phyloP scores from a whole-genome alignment of 2,329 filamentous ascomycete species.

The Lecanosticta acicola region DNA sequence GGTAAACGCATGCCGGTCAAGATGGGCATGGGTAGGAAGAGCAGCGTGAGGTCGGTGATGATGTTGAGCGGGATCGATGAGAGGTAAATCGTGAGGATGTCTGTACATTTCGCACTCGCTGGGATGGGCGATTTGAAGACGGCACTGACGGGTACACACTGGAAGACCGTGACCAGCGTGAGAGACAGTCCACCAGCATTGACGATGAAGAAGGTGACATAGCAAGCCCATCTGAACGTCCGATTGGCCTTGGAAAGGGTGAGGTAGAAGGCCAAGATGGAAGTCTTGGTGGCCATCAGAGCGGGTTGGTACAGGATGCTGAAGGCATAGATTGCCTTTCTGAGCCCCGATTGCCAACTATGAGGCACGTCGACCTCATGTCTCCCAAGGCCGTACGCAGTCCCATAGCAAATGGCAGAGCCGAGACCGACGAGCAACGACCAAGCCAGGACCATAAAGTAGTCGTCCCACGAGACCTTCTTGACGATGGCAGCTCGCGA shows the following conservation, averaged over 20 bases:
- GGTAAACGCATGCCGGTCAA: constrained; percentile 81
- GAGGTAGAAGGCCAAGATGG: constrained; percentile 87
- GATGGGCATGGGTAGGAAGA: constrained; percentile 83
- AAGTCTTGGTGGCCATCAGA: constrained; percentile 85
- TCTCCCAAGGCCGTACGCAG: constrained; percentile 60
- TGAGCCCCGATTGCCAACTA: constrained; percentile 48
- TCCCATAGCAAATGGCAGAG: constrained; percentile 60
- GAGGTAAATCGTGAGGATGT: constrained; percentile 60
- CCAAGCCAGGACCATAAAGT: constrained; percentile 76
- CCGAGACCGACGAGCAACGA: constrained; percentile 62
- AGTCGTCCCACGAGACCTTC: constrained; percentile 69
- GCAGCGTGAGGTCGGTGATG: constrained; percentile 79
- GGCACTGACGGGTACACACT: constrained; percentile 70
- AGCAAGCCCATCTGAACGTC: constrained; percentile 75
- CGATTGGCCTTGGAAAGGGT: constrained; percentile 73
- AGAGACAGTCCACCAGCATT: constrained; percentile 72
- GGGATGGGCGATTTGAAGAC: constrained; percentile 55
- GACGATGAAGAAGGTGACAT: constrained; percentile 69
- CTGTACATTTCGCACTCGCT: constrained; percentile 48
- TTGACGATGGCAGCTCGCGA: constrained; percentile 69
- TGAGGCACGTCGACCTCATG: constrained; percentile 56
- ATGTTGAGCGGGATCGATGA: constrained; percentile 85
- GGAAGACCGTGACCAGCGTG: constrained; percentile 81
- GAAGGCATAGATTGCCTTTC: constrained; percentile 55
- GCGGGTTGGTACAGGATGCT: constrained; percentile 70